Evolutionary conservation across 139 green algal genomes (phyloP), one percentile per base, ranked within the genome.

Genomic region (Micromonas commoda): DNA sequence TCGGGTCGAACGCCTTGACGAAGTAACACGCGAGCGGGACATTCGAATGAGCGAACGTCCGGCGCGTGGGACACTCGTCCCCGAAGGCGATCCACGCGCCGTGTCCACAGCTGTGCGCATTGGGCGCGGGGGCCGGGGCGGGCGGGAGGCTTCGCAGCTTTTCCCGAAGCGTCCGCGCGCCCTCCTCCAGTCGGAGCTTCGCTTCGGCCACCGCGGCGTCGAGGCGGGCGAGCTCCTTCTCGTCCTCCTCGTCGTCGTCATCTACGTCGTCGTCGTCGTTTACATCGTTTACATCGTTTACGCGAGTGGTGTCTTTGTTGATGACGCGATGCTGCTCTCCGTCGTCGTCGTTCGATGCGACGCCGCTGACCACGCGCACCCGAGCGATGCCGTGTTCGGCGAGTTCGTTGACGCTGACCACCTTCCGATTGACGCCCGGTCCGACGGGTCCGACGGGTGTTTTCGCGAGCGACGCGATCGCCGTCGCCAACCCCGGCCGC

Each of bases 181-280:
- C 66, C 28, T 73, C 66, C 2, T 16, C 29, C 21, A 24, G 23
- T 16, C 66, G 6, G 16, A 16, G 31, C 66, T 73, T 35, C 20
- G 32, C 66, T 16, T 2, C 31, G 19, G 1, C 66, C 19, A 2
- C n/a, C 45, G 45, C 45, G 45, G 9, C 45, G 45, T 57, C 45
- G 9, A 16, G 16, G 45, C 16, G 9, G 45, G 45, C 9, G 61
- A 63, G 21, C 68, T 38, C 37, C n/a, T 29, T 32, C 35, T 75
- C 24, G 31, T 75, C 68, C 53, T 75, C 37, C 53, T 75, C 24
- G 68, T 75, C 68, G 3, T 29, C 21, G 2, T 34, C 37, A 24
- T 75, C 35, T 5, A 2, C 68, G 38, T 75, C 68, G 37, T 63
- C 68, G 37, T 75, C 6, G 1, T 51, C 66, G 2, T 63, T 2